Evolutionary conservation across 2,329 filamentous ascomycete species (phyloP).

Genomic region (Calonectria pseudoturangicola): DNA sequence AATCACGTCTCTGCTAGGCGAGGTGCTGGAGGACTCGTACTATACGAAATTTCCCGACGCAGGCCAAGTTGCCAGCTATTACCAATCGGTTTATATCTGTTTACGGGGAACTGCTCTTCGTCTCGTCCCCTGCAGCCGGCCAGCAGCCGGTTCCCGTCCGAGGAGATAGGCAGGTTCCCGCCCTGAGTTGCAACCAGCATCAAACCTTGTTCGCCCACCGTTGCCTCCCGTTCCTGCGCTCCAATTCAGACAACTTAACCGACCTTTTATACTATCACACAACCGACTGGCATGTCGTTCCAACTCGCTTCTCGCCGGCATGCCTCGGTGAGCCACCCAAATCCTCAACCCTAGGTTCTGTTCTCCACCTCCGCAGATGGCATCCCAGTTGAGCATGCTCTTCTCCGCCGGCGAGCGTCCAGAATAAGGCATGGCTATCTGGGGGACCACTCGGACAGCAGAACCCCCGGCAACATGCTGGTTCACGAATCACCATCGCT

Average conservation of each 20-base stretch:
- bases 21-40: neutral
- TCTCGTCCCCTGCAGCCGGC: neutral
- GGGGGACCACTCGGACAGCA: constrained; percentile 3
- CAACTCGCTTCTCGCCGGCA: constrained; percentile 5
- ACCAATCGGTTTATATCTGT: constrained; percentile 9
- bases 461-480: constrained; percentile 17
- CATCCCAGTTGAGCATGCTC: constrained; percentile 22
- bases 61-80: constrained; percentile 12
- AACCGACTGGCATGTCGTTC: constrained; percentile 12
- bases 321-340: constrained; percentile 1
- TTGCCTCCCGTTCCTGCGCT: neutral
- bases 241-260: neutral
- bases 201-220: neutral
- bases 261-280: constrained; percentile 2
- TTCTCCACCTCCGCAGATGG: constrained; percentile 24
- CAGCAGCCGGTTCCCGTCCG: neutral
- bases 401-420: constrained; percentile 7
- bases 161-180: constrained; percentile 6
- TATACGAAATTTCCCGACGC: constrained; percentile 18
- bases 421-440: constrained; percentile 17
- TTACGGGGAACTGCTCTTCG: neutral
- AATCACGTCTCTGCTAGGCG: constrained; percentile 17
- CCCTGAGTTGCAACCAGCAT: constrained; percentile 1
- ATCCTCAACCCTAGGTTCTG: constrained; percentile 4
- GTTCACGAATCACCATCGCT: constrained; percentile 3